Evolutionary conservation across 2,329 filamentous ascomycete species (phyloP).

Genomic region (Colletotrichum higginsianum): DNA sequence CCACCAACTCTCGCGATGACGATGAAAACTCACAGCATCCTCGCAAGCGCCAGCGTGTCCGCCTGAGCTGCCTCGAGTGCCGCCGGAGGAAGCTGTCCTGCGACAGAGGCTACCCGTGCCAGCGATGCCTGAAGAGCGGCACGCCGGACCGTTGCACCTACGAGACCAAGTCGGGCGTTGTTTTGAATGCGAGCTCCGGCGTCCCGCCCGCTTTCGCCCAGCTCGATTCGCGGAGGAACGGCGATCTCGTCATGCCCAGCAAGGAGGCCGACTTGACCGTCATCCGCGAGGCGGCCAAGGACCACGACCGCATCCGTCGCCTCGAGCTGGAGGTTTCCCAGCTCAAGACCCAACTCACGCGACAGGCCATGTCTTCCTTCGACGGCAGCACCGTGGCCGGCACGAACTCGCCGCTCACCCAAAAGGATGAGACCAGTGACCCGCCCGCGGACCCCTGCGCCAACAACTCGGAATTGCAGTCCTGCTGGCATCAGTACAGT

Average conservation of each 20-base stretch:
- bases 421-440: slow-evolving; percentile 59
- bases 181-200: slow-evolving; percentile 64
- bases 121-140: slow-evolving; percentile 74
- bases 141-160: slow-evolving; percentile 73
- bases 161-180: slow-evolving; percentile 68
- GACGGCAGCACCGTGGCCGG: slow-evolving; percentile 67
- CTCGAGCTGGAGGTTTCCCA: slow-evolving; percentile 73
- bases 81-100: slow-evolving; percentile 74
- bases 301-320: slow-evolving; percentile 71
- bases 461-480: slow-evolving; percentile 36
- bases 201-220: slow-evolving; percentile 60
- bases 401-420: slow-evolving; percentile 60
- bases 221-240: slow-evolving; percentile 55
- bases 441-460: slow-evolving; percentile 52
- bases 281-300: slow-evolving; percentile 59
- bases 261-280: slow-evolving; percentile 55
- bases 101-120: slow-evolving; percentile 73
- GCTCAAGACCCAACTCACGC: slow-evolving; percentile 66
- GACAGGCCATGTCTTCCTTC: slow-evolving; percentile 59
- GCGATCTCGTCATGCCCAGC: slow-evolving; percentile 51
- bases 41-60: slow-evolving; percentile 72
- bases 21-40: slow-evolving; percentile 54
- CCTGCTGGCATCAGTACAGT: slow-evolving; percentile 50
- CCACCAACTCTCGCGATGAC: slow-evolving; percentile 44
- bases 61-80: slow-evolving; percentile 73